A percentile compares a stretch with the other conserved stretches of the same genome.
phyloP scores from a whole-genome alignment of 352 stramenopile species.

The Phytophthora litchii region DNA sequence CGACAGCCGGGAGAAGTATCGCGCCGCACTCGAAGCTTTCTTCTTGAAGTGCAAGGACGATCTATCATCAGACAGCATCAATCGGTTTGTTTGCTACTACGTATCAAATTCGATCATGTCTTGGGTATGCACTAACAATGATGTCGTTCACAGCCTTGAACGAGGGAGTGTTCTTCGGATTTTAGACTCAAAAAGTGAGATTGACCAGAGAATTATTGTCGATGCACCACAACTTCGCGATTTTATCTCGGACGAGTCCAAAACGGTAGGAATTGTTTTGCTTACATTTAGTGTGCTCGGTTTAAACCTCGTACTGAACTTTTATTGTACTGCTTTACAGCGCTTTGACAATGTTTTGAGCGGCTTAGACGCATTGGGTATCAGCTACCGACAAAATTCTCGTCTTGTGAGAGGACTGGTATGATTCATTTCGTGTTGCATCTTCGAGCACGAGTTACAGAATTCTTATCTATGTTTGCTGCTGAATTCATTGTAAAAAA shows the following conservation, averaged over 20 bases:
- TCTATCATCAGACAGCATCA: constrained; percentile 78
- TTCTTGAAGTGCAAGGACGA: constrained; percentile 69
- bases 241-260: constrained; percentile 68
- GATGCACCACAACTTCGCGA: constrained; percentile 69
- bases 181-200: constrained; percentile 82
- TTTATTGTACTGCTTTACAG: constrained; percentile 31
- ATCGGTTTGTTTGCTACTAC: constrained; percentile 44
- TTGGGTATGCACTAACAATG: constrained; percentile 1
- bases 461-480: constrained; percentile 5
- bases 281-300: neutral
- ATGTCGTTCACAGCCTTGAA: constrained; percentile 52
- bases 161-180: constrained; percentile 87
- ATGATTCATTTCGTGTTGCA: constrained; percentile 1
- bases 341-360: constrained; percentile 72
- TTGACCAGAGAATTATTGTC: constrained; percentile 68
- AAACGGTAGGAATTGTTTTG: constrained; percentile 36
- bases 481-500: neutral
- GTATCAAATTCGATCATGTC: neutral
- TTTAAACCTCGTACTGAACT: neutral
- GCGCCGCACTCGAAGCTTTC: constrained; percentile 62
- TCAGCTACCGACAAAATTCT: constrained; percentile 66
- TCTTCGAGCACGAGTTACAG: neutral
- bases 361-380: constrained; percentile 63
- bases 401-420: constrained; percentile 86
- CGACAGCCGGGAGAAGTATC: constrained; percentile 69